Percentiles rank a stretch among this genome's conserved stretches.
These are phyloP conservation scores for Fusarium equiseti DNA, from an alignment of 2,329 filamentous ascomycete genomes.

Conservation along the genomic window DNA sequence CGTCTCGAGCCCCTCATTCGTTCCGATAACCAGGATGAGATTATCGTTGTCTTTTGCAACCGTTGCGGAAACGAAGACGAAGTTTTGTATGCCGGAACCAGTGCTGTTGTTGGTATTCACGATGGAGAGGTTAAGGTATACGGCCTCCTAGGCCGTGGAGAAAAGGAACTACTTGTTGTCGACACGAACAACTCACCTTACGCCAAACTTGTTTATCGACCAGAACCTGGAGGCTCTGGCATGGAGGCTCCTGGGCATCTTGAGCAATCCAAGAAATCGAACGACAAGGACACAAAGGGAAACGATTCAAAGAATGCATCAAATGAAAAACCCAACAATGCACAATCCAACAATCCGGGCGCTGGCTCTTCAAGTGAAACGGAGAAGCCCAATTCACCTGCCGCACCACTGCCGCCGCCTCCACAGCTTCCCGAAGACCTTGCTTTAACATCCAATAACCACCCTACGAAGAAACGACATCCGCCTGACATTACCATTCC, in stretches of 20 bases:
- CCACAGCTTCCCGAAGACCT: conserved; percentile 13
- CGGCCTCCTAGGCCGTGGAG: conserved; percentile 75
- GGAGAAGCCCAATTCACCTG: neutral
- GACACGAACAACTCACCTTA: conserved; percentile 66
- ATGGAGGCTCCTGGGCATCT: neutral
- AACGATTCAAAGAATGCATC: neutral
- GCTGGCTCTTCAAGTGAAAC: neutral
- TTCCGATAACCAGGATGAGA: conserved; percentile 64
- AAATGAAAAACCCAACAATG: neutral
- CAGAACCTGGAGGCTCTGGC: neutral
- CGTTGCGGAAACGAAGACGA: conserved; percentile 75
- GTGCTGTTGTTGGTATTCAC: conserved; percentile 75
- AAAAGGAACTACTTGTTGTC: conserved; percentile 75
- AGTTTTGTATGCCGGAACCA: conserved; percentile 79
- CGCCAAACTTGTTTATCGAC: conserved; percentile 58
- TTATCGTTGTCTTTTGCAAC: conserved; percentile 79
- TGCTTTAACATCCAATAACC: neutral
- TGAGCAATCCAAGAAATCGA: neutral
- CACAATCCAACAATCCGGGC: neutral
- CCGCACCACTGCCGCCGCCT: conserved; percentile 1
- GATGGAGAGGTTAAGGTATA: conserved; percentile 75
- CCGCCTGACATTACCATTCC: conserved; percentile 12
- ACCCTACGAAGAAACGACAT: neutral
- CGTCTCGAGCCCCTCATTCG: conserved; percentile 75
- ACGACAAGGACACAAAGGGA: neutral